Conservation (phyloP, 2,329 filamentous ascomycete genomes). For the Stagonosporopsis rhizophila region DNA sequence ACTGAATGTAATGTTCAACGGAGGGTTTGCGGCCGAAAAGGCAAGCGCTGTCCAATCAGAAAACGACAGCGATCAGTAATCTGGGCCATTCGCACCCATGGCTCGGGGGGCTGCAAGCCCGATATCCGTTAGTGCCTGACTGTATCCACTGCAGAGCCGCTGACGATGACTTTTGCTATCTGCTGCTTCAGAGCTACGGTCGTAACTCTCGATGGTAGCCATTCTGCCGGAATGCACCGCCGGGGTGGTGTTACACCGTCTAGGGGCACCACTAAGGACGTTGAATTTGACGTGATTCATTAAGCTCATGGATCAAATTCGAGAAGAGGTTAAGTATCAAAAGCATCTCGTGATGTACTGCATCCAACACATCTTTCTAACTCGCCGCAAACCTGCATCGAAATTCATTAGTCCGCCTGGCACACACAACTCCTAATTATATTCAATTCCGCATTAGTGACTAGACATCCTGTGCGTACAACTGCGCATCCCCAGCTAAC, state of each 20-base stretch:
- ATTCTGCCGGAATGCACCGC: neutral
- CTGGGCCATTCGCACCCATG: neutral
- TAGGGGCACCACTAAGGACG: too few relatives aligned
- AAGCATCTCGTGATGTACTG: neutral
- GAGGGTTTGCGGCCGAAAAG: too few relatives aligned
- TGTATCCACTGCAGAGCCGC: neutral
- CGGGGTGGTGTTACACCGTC: neutral
- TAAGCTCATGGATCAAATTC: too few relatives aligned
- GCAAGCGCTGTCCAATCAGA: too few relatives aligned
- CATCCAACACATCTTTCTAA: neutral
- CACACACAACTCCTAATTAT: too few relatives aligned
- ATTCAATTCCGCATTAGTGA: too few relatives aligned
- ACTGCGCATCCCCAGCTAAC: too few relatives aligned
- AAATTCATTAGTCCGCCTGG: too few relatives aligned
- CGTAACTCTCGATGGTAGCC: neutral
- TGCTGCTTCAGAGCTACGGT: neutral
- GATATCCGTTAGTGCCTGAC: neutral
- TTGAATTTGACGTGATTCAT: too few relatives aligned
- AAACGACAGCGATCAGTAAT: neutral
- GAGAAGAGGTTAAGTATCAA: neutral
- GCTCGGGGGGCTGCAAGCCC: neutral
- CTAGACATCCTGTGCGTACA: too few relatives aligned
- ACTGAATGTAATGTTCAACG: too few relatives aligned
- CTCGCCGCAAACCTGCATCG: too few relatives aligned
- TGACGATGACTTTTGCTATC: neutral